Base-by-base conservation (phyloP, 805 yeast genomes). In the Candida stauntonica region DNA sequence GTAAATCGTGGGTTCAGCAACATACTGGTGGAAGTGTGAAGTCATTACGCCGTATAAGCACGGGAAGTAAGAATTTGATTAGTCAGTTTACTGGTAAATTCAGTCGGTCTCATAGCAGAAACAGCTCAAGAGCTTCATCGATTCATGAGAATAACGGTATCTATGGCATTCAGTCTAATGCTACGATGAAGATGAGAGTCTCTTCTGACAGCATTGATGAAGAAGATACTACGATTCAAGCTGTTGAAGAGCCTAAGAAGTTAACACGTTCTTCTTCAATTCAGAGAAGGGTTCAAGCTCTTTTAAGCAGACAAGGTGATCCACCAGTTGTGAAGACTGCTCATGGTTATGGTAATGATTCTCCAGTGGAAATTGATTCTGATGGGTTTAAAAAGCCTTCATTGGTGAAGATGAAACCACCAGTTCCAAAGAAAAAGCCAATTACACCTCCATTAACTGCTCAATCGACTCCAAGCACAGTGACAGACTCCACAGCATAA, bases 281-380 rank as follows among this genome's bases (percentile, higher is more conserved):
- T 30, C 59, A 54, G 42, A 53, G 56, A 40, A 41, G 59, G 24
- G 54, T 56, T 5, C 54, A 51, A 35, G 55, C 55, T 4, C 31
- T 56, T n/a, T 33, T 54, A 26, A 50, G 35, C 64, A 67, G 48
- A 60, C 57, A 44, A 58, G 60, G 36, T 62, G 72, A 5, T 31
- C 72, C 74, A 11, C 73, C 73, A 3, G 63, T 73, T 0, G 55
- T 62, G 14, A 80, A 75, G 50, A 79, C 91, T 0, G 95, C 95
- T 0, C 60, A 68, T 5, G 96, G 96, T 0, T 87, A 88, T 58
- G 96, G 96, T 7, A 76, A 77, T 55, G 85, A 73, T 54, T 79
- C 89, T 0, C 12, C 20, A 1, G 21, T 14, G 3, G 41, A 38
- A 3, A 11, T 47, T 17, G 57, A 49, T 26, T 19, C 42, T 35